phyloP scores from a whole-genome alignment of 306 rosid genomes.

The Dryas octopetala region DNA sequence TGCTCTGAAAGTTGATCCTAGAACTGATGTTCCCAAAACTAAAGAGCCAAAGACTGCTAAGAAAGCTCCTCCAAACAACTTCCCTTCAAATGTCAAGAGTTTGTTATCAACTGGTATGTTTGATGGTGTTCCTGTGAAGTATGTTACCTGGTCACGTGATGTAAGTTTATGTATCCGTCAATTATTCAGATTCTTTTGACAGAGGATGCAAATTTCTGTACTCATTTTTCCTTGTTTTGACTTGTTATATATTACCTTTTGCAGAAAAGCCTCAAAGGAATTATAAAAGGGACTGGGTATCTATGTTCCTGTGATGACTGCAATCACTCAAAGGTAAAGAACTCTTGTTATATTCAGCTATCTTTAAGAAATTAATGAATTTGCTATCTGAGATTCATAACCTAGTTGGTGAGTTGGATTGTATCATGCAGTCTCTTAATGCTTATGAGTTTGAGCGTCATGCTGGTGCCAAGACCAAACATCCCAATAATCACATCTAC shows the following conservation, averaged over 20 bases:
- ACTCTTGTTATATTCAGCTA: constrained; percentile 23
- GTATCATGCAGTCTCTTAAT: constrained; percentile 70
- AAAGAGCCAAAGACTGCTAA: constrained; percentile 68
- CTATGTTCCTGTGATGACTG: constrained; percentile 84
- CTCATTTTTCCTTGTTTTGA: constrained; percentile 9
- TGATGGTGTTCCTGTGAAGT: constrained; percentile 86
- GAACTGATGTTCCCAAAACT: constrained; percentile 48
- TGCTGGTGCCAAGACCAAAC: constrained; percentile 94
- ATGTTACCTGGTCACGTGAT: constrained; percentile 93
- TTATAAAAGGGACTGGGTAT: constrained; percentile 90
- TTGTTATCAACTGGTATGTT: constrained; percentile 89
- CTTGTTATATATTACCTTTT: constrained; percentile 26
- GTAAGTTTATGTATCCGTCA: constrained; percentile 35
- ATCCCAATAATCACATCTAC: constrained; percentile 92
- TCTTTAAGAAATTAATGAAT: constrained; percentile 1
- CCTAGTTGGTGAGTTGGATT: constrained; percentile 36
- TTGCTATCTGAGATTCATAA: constrained; percentile 21
- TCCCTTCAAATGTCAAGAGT: constrained; percentile 97
- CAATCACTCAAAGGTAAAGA: constrained; percentile 67
- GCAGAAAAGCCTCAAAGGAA: constrained; percentile 72
- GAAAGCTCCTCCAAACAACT: constrained; percentile 81
- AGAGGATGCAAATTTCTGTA: constrained; percentile 14
- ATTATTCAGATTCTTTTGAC: constrained; percentile 22
- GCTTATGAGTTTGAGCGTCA: constrained; percentile 97
- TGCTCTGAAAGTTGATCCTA: constrained; percentile 39